phyloP scores from a whole-genome alignment of 495 filamentous ascomycete genomes.

The Tuber calosporum region DNA sequence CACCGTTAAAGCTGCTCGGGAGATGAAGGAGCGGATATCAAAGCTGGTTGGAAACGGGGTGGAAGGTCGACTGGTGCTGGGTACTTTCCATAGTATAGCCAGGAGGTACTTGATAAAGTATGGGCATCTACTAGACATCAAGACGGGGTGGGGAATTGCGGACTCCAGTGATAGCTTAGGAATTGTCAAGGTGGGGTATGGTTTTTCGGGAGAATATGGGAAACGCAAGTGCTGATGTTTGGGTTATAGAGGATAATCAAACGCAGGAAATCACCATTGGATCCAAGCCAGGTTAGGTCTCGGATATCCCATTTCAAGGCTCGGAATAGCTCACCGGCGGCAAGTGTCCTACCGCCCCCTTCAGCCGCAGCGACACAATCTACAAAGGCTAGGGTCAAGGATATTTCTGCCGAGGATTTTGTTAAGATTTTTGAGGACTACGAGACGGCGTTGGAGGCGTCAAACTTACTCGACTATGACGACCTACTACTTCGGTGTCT shows the following conservation, averaged over 20 bases:
- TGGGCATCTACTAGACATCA: constrained; percentile 75
- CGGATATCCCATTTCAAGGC: constrained; percentile 86
- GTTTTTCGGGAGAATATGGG: constrained; percentile 2
- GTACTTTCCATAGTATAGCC: constrained; percentile 94
- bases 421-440: constrained; percentile 71
- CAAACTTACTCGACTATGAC: constrained; percentile 90
- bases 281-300: constrained; percentile 59
- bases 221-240: constrained; percentile 2
- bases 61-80: constrained; percentile 73
- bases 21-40: constrained; percentile 87
- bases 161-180: constrained; percentile 66
- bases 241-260: constrained; percentile 64
- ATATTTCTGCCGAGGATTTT: constrained; percentile 64
- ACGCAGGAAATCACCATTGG: constrained; percentile 51
- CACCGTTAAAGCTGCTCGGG: constrained; percentile 89
- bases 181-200: constrained; percentile 42
- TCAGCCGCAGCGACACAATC: constrained; percentile 35
- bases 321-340: constrained; percentile 43
- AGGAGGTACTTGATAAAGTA: constrained; percentile 78
- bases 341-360: constrained; percentile 18
- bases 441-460: constrained; percentile 60
- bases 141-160: constrained; percentile 84
- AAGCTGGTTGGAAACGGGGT: constrained; percentile 68
- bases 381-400: constrained; percentile 46
- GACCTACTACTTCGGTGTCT: constrained; percentile 81